A percentile compares a stretch with the other conserved stretches of the same genome.
These are phyloP conservation scores for Manihot esculenta DNA, from an alignment of 441 rosid genomes.

Conservation along the genomic window DNA sequence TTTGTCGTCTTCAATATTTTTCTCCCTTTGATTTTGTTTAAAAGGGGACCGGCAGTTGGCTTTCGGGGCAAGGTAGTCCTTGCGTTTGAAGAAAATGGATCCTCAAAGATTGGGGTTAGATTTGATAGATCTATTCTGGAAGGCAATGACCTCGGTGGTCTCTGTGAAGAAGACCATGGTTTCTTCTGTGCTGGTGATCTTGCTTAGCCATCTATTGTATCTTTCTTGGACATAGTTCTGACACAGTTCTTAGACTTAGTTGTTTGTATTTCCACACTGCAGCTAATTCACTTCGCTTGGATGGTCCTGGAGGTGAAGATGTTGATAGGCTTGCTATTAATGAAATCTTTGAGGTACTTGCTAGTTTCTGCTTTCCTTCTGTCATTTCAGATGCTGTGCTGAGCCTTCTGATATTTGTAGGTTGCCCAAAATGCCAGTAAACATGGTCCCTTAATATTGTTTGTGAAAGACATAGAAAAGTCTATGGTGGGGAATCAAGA, in stretches of 20 bases:
- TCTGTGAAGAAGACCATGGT: slow-evolving; percentile 88
- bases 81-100: slow-evolving; percentile 88
- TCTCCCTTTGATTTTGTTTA: slow-evolving; percentile 5
- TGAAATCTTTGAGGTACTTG: slow-evolving; percentile 88
- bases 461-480: slow-evolving; percentile 93
- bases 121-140: slow-evolving; percentile 84
- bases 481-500: slow-evolving; percentile 79
- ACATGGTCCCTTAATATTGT: slow-evolving; percentile 68
- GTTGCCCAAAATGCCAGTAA: slow-evolving; percentile 75
- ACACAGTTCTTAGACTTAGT: background rate
- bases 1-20: background rate
- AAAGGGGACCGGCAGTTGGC: slow-evolving; percentile 82
- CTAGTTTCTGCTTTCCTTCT: slow-evolving; percentile 15
- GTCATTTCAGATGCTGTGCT: slow-evolving; percentile 17
- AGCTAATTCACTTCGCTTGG: slow-evolving; percentile 87
- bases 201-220: slow-evolving; percentile 4
- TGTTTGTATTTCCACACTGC: slow-evolving; percentile 18
- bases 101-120: slow-evolving; percentile 93
- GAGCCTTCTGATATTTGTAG: slow-evolving; percentile 41
- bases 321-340: slow-evolving; percentile 74
- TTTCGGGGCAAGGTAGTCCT: slow-evolving; percentile 92
- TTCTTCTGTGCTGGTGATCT: slow-evolving; percentile 86
- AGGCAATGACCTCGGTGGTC: slow-evolving; percentile 97
- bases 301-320: slow-evolving; percentile 80
- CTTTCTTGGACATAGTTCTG: background rate